Conservation (phyloP, 306 rosid species). For the Cajanus cajan region DNA sequence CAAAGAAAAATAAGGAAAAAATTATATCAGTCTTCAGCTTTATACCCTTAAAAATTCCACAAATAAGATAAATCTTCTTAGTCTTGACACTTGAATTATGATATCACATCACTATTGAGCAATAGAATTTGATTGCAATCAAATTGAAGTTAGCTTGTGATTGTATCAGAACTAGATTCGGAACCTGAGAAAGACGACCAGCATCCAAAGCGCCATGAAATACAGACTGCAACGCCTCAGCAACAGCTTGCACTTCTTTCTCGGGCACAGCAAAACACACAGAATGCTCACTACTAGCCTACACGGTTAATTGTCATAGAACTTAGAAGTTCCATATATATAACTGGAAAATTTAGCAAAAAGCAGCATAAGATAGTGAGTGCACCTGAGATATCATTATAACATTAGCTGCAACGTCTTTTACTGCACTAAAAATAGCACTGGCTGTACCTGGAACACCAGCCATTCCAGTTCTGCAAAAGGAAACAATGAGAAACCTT, state of each 20-base stretch:
- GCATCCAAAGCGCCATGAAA: slow-evolving; percentile 77
- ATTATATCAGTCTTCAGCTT: neutral
- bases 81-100: neutral
- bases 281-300: slow-evolving; percentile 95
- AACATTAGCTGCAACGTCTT: slow-evolving; percentile 91
- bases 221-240: slow-evolving; percentile 67
- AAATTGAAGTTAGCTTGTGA: neutral
- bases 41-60: neutral
- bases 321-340: neutral
- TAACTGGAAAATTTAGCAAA: neutral
- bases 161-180: neutral
- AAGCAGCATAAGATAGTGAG: neutral
- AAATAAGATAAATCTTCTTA: neutral
- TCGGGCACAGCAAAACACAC: slow-evolving; percentile 93
- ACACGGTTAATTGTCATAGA: slow-evolving; percentile 30
- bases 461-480: slow-evolving; percentile 82
- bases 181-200: slow-evolving; percentile 87
- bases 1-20: neutral
- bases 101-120: neutral
- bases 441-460: slow-evolving; percentile 91
- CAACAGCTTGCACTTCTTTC: slow-evolving; percentile 83
- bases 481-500: neutral
- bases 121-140: neutral
- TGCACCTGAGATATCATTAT: slow-evolving; percentile 87
- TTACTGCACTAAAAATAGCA: slow-evolving; percentile 70